Evolutionary conservation across 495 filamentous ascomycete species (phyloP), one percentile per base, ranked within the genome.

Genomic region (Paragyromitra xinjiangensis): DNA sequence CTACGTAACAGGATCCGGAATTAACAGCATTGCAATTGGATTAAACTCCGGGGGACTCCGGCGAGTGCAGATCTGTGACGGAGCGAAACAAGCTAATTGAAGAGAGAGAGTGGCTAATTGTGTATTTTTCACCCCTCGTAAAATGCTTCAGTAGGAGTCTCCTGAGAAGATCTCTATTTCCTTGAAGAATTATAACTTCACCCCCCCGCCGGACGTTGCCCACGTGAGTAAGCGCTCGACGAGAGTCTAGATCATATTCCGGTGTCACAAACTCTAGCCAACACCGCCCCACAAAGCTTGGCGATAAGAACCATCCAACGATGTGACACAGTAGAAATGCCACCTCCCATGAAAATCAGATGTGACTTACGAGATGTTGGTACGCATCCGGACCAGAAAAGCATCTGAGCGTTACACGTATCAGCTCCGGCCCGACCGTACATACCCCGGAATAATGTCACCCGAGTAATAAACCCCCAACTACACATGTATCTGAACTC

Each of bases 61-160:
- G 19, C 71, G 72, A 75, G 72, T 75, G 72, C 55, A 62, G 39
- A 62, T 61, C 34, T 64, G 62, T 75, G 72, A 75, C 44, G 6
- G 48, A 45, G 34, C 0, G 2, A 6, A 29, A 9, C 11, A 16
- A 39, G 29, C 42, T 44, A 58, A 9, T 29, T 29, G 26, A 11
- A 48, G 44, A 48, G 44, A 16, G 4, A 16, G 4, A 0, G 44
- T 3, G 16, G 44, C 16, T 48, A 48, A 34, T 34, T 34, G 3
- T 34, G 2, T 34, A 34, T 34, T 34, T 3, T 34, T 34, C 29
- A 34, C 29, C 29, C 29, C 19, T 22, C 29, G 29, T 34, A 34
- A 34, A 34, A 34, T 34, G 29, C 29, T 34, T 34, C 29, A 34
- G 29, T 3, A 34, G 29, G 29, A 34, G 29, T 34, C 3, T 34